Evolutionary conservation across 2,329 filamentous ascomycete species (phyloP).

Genomic region (Trichoderma cornu-damae): DNA sequence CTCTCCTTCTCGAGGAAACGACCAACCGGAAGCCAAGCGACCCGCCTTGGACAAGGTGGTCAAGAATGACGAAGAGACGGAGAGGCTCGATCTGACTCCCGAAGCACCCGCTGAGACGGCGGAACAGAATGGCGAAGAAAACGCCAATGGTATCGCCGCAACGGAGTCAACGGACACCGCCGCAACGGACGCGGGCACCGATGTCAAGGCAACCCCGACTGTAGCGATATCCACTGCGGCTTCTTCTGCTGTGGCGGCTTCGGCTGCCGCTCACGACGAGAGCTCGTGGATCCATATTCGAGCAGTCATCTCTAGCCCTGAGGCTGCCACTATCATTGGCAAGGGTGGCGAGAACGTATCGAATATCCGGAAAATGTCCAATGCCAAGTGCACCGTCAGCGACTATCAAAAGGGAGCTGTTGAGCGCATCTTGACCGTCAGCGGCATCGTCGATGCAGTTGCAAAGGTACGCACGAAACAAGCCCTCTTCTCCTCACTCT

Average conservation of each 20-base stretch:
- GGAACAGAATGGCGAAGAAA: conserved; percentile 47
- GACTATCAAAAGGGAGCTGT: conserved; percentile 97
- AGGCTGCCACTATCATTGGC: conserved; percentile 95
- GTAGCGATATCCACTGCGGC: conserved; percentile 30
- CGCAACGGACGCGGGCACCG: conserved; percentile 34
- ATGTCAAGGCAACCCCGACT: conserved; percentile 2
- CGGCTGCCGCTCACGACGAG: conserved; percentile 70
- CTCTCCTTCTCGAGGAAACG: conserved; percentile 82
- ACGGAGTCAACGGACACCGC: conserved; percentile 25
- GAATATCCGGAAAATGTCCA: conserved; percentile 89
- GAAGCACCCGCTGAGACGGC: conserved; percentile 36
- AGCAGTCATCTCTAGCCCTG: conserved; percentile 93
- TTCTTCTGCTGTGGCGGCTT: conserved; percentile 34
- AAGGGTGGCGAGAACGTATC: conserved; percentile 99
- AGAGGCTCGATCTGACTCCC: conserved; percentile 36
- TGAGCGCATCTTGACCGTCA: conserved; percentile 95
- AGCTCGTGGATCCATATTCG: conserved; percentile 95
- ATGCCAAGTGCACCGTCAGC: conserved; percentile 97
- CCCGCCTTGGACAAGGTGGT: conserved; percentile 90
- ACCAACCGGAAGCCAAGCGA: conserved; percentile 95
- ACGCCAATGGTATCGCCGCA: conserved; percentile 46
- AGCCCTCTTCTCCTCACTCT: background rate
- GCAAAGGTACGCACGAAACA: conserved; percentile 67
- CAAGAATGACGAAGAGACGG: conserved; percentile 58
- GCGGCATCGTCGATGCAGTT: conserved; percentile 90